A percentile compares a stretch with the other conserved stretches of the same genome.
phyloP scores from a whole-genome alignment of 768 basidiomycete genomes.

The Guyanaporus albipodus region DNA sequence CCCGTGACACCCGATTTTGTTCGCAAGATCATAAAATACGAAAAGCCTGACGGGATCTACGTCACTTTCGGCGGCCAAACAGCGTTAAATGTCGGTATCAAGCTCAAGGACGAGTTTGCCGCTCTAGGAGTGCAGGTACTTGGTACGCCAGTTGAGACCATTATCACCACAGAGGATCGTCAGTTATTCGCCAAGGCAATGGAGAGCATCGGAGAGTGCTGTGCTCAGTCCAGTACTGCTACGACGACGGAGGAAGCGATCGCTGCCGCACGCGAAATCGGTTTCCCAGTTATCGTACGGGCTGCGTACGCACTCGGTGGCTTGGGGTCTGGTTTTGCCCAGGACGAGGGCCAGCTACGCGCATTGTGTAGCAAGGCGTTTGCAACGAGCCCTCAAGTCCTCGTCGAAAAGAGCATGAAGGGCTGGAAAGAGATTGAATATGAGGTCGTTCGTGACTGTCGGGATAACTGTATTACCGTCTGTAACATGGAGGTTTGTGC shows the following conservation, averaged over 20 bases:
- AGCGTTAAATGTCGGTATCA: constrained; percentile 93
- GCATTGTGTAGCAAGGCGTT: constrained; percentile 93
- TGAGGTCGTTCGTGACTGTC: constrained; percentile 95
- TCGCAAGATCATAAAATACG: constrained; percentile 96
- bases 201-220: constrained; percentile 94
- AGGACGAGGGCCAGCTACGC: constrained; percentile 84
- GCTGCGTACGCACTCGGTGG: constrained; percentile 97
- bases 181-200: constrained; percentile 92
- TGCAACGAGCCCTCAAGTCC: constrained; percentile 94
- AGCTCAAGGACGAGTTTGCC: constrained; percentile 95
- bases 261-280: constrained; percentile 76
- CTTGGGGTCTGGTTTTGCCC: constrained; percentile 94
- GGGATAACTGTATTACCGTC: constrained; percentile 98
- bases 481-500: constrained; percentile 99
- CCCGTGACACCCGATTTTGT: constrained; percentile 98
- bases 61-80: constrained; percentile 99
- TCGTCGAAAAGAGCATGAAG: constrained; percentile 99
- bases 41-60: constrained; percentile 98
- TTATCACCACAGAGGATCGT: constrained; percentile 96
- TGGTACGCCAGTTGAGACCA: constrained; percentile 94
- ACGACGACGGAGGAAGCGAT: constrained; percentile 84
- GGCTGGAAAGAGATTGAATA: constrained; percentile 99
- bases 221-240: constrained; percentile 85
- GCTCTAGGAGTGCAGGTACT: constrained; percentile 88
- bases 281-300: constrained; percentile 94